A percentile compares a stretch with the other conserved stretches of the same genome.
Conservation (phyloP, 371 early-diverging fungal species). For the Mycotypha africana region DNA sequence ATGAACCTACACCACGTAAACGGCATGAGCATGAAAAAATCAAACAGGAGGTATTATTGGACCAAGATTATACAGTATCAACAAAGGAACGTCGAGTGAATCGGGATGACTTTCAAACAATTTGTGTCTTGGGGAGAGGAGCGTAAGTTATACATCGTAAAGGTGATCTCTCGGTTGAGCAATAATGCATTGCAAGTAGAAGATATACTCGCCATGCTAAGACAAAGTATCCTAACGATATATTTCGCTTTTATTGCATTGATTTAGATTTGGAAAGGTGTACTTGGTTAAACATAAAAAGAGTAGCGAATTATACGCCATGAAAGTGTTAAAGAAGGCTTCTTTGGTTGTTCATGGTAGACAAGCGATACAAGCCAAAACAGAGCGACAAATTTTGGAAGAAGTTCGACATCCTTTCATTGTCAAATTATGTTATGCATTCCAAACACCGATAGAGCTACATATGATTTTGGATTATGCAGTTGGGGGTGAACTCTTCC, state of each 20-base stretch:
- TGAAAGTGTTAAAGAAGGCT: conserved; percentile 93
- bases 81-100: conserved; percentile 44
- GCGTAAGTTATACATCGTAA: too few relatives aligned
- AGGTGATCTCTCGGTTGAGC: too few relatives aligned
- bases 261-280: conserved; percentile 69
- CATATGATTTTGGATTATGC: conserved; percentile 97
- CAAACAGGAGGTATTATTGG: conserved; percentile 19
- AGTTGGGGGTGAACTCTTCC: conserved; percentile 98
- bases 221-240: too few relatives aligned
- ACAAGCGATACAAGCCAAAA: conserved; percentile 65
- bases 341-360: conserved; percentile 68
- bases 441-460: conserved; percentile 81
- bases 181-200: too few relatives aligned
- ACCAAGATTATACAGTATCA: conserved; percentile 16
- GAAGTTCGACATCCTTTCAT: conserved; percentile 90
- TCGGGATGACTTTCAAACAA: conserved; percentile 82
- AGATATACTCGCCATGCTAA: too few relatives aligned
- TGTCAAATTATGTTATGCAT: conserved; percentile 92
- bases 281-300: conserved; percentile 70
- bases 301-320: conserved; percentile 69
- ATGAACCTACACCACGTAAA: conserved; percentile 32
- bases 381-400: conserved; percentile 74
- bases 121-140: conserved; percentile 94
- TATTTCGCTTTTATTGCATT: not conserved
- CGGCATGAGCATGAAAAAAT: conserved; percentile 4